These are phyloP conservation scores for Candida nitratophila DNA, from an alignment of 805 yeast genomes.

Conservation along the genomic window DNA sequence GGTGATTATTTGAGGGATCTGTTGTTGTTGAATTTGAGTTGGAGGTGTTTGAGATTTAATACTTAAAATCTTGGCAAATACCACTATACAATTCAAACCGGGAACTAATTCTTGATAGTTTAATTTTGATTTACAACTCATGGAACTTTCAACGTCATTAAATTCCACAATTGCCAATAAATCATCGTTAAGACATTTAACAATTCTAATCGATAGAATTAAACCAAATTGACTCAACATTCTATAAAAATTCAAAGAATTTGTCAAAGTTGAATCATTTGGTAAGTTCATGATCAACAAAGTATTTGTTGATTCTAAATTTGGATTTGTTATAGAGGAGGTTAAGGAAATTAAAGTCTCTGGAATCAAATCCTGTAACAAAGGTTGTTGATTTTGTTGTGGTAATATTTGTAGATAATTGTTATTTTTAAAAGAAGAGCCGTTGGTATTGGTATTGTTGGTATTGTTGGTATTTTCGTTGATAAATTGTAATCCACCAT, in stretches of 20 bases:
- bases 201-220: conserved; percentile 52
- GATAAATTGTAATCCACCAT: conserved; percentile 11
- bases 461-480: conserved; percentile 4
- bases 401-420: conserved; percentile 6
- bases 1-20: conserved; percentile 25
- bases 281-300: conserved; percentile 81
- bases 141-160: conserved; percentile 63
- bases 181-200: conserved; percentile 30
- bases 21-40: conserved; percentile 19
- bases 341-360: conserved; percentile 53
- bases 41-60: conserved; percentile 12
- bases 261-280: conserved; percentile 22
- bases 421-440: too few relatives aligned
- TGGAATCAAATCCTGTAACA: conserved; percentile 52
- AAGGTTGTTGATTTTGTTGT: conserved; percentile 17
- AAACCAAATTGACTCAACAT: conserved; percentile 58
- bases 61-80: conserved; percentile 69
- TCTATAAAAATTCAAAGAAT: conserved; percentile 47
- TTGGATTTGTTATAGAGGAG: conserved; percentile 65
- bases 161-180: conserved; percentile 64
- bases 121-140: conserved; percentile 67
- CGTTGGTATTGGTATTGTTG: conserved; percentile 7
- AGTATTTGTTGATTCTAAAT: conserved; percentile 70
- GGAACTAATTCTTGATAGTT: conserved; percentile 80
- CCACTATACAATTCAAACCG: conserved; percentile 68